A percentile compares a stretch with the other conserved stretches of the same genome.
phyloP scores from a whole-genome alignment of 163 green algal species.

The Prototheca wickerhamii region DNA sequence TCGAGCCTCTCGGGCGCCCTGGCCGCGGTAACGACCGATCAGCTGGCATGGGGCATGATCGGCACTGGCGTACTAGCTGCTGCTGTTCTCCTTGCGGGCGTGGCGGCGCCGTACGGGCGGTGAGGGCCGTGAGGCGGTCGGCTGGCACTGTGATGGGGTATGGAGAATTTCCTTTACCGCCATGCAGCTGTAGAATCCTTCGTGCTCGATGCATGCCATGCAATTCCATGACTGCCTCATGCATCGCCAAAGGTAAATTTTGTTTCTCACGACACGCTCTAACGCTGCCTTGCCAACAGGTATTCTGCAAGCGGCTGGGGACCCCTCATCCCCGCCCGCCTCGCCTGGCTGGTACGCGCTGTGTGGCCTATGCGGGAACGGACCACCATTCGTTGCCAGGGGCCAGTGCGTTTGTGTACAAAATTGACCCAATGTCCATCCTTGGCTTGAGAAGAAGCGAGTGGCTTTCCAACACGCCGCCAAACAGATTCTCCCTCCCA shows the following conservation, averaged over 20 bases:
- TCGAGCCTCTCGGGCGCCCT: too few relatives aligned
- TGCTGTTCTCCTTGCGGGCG: not conserved
- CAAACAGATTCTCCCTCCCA: not conserved
- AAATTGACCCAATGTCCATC: too few relatives aligned
- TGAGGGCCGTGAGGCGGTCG: too few relatives aligned
- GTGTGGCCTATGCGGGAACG: not conserved
- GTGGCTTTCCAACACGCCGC: not conserved
- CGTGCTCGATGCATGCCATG: not conserved
- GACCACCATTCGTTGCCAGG: not conserved
- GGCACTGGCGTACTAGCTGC: slow-evolving; percentile 1
- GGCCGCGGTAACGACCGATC: not conserved
- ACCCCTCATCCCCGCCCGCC: slow-evolving; percentile 17
- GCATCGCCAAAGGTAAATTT: not conserved
- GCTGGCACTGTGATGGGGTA: not conserved
- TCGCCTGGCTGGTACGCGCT: slow-evolving; percentile 23
- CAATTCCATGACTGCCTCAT: not conserved
- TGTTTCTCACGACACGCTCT: not conserved
- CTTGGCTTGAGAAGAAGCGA: too few relatives aligned
- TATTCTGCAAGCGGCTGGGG: slow-evolving; percentile 27
- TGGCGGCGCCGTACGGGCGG: slow-evolving; percentile 14
- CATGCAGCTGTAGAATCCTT: not conserved
- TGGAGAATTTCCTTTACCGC: not conserved
- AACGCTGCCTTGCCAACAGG: not conserved
- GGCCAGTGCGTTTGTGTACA: not conserved
- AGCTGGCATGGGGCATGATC: slow-evolving; percentile 14